Evolutionary conservation across 2,329 filamentous ascomycete genomes (phyloP).

Genomic region (Zalaria sp.): DNA sequence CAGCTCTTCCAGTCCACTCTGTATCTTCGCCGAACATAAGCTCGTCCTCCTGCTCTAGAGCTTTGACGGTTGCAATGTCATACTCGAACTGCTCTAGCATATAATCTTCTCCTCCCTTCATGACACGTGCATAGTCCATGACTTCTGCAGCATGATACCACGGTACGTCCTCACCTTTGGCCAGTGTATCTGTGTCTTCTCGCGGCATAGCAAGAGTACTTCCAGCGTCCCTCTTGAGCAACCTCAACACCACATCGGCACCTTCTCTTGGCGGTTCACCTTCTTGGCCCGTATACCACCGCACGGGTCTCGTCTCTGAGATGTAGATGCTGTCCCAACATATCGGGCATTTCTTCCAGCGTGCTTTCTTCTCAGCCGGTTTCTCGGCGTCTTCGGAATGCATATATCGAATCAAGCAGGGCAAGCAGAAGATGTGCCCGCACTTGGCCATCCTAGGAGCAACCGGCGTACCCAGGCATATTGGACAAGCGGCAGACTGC

Average conservation of each 20-base stretch:
- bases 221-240: constrained; percentile 67
- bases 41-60: constrained; percentile 79
- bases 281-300: constrained; percentile 86
- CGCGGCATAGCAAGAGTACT: constrained; percentile 80
- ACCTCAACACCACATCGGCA: constrained; percentile 73
- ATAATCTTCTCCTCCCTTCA: constrained; percentile 86
- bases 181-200: constrained; percentile 60
- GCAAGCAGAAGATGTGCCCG: constrained; percentile 90
- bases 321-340: constrained; percentile 89
- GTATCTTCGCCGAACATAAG: constrained; percentile 81
- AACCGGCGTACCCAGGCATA: constrained; percentile 83
- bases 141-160: constrained; percentile 95
- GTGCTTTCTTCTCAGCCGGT: constrained; percentile 50
- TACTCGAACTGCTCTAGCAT: constrained; percentile 68
- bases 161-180: constrained; percentile 62
- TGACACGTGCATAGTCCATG: constrained; percentile 84
- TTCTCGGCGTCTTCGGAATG: constrained; percentile 60
- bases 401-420: constrained; percentile 92
- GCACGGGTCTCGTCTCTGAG: constrained; percentile 76
- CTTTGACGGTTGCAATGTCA: constrained; percentile 60
- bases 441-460: constrained; percentile 95
- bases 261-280: constrained; percentile 66
- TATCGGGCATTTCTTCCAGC: constrained; percentile 92
- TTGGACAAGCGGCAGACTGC: constrained; percentile 79
- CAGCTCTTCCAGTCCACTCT: constrained; percentile 82